Conservation (phyloP, 2,329 filamentous ascomycete species). For the Dothistroma septosporum region DNA sequence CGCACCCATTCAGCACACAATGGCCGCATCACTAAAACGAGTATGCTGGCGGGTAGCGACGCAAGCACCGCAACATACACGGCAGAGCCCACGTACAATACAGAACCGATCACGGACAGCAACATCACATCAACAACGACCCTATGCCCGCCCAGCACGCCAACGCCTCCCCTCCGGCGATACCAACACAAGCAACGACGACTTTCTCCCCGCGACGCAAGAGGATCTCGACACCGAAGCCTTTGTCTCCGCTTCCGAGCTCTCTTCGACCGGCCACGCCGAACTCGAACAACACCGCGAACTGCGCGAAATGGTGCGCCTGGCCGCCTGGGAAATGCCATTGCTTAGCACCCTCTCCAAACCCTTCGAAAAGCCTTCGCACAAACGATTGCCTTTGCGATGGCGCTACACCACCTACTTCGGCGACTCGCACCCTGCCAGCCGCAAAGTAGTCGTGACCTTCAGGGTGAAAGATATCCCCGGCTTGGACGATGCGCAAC, state of each 20-base stretch:
- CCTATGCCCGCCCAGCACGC: conserved; percentile 12
- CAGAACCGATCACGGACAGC: not conserved
- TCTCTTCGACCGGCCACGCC: conserved; percentile 75
- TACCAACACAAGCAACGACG: not conserved
- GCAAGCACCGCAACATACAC: conserved; percentile 14
- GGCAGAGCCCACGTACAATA: not conserved
- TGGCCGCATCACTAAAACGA: conserved; percentile 31
- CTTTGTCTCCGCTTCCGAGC: conserved; percentile 53
- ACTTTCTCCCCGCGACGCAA: conserved; percentile 4
- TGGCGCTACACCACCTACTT: conserved; percentile 98
- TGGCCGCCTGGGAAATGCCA: conserved; percentile 95
- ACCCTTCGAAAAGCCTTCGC: conserved; percentile 66
- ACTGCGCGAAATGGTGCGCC: conserved; percentile 78
- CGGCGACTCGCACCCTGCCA: conserved; percentile 86
- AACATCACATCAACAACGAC: conserved; percentile 11
- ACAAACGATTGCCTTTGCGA: conserved; percentile 66
- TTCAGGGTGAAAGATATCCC: conserved; percentile 71
- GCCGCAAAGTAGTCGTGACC: conserved; percentile 90
- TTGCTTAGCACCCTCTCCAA: conserved; percentile 75
- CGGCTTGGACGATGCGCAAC: conserved; percentile 62
- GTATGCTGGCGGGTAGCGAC: conserved; percentile 27
- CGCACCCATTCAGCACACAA: conserved; percentile 11
- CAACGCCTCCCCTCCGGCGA: not conserved
- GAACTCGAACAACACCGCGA: conserved; percentile 87
- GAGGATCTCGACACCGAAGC: conserved; percentile 14